Evolutionary conservation across 106 monocot species (phyloP), one percentile per base, ranked within the genome.

Genomic region (Vanilla planifolia): DNA sequence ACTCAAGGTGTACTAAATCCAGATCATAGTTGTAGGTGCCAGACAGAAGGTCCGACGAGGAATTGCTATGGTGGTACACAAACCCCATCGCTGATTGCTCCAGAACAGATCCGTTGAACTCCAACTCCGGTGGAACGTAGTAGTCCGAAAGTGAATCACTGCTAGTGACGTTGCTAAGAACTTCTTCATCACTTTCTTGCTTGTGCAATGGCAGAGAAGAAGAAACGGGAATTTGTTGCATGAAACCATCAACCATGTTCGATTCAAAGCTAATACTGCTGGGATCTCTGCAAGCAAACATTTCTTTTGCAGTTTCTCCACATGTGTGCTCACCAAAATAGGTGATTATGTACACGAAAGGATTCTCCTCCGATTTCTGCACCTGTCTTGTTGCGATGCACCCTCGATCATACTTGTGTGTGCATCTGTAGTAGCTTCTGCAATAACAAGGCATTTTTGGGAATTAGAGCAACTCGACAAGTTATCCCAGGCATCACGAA

Each of bases 371-470:
- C 2, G 62, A 65, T 20, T 59, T 64, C 62, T 80, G 80, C 28
- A 64, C 80, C 43, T 71, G 75, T 27, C 61, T 59, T 4, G 22
- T 66, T 1, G 80, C 80, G 22, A 28, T 24, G 66, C 80, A 80
- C 0, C 61, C 61, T 32, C 56, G 51, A 24, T 62, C 66, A n/a
- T 34, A 13, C 57, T 80, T 80, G 67, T 80, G 27, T 6, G 62
- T 75, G 51, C 80, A 80, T 51, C 80, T 80, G 56, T 61, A 80
- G 53, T 80, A 80, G 58, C 71, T 51, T 75, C 80, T 80, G 79
- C 11, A 16, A 52, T 13, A 24, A 1, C 36, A 37, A 20, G 4
- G 50, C 25, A 9, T 50, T 17, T 5, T 22, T 2, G 24, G 10
- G n/a, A 50, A 25, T 50, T 24, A 50, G 50, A 20, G 44, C 51